Conservation (phyloP, 2,329 filamentous ascomycete species). For the Curvularia eragrostidis region DNA sequence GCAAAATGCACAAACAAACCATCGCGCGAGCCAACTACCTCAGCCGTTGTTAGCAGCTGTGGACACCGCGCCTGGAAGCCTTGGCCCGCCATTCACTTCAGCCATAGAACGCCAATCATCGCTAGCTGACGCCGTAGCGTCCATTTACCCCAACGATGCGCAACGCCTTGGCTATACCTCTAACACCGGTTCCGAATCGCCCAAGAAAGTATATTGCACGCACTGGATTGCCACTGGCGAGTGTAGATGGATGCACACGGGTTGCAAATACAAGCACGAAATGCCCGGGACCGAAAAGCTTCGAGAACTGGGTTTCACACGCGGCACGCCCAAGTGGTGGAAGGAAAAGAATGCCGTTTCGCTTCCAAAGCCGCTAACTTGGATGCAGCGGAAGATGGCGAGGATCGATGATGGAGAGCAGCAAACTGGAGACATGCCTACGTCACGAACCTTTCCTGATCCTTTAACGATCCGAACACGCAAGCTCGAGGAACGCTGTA, state of each 20-base stretch:
- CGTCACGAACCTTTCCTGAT: conserved; percentile 16
- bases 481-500: background rate
- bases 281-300: conserved; percentile 80
- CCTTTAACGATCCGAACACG: conserved; percentile 5
- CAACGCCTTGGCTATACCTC: conserved; percentile 47
- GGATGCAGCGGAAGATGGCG: conserved; percentile 34
- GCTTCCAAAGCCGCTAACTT: conserved; percentile 22
- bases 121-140: conserved; percentile 35
- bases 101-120: conserved; percentile 9
- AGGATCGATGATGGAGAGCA: conserved; percentile 5
- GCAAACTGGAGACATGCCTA: background rate
- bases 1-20: background rate
- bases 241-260: conserved; percentile 84
- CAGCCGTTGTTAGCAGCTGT: background rate
- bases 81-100: background rate
- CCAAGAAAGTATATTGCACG: conserved; percentile 78
- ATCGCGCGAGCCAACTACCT: background rate
- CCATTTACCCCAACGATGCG: conserved; percentile 35
- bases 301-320: conserved; percentile 69
- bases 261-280: conserved; percentile 88
- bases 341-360: conserved; percentile 54
- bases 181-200: conserved; percentile 49
- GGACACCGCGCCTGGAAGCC: background rate
- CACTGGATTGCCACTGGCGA: conserved; percentile 88
- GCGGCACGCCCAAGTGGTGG: conserved; percentile 62